Percentiles rank a stretch among this genome's conserved stretches.
Evolutionary conservation across 345 rosid species (phyloP).

Genomic region (Abelmoschus esculentus): DNA sequence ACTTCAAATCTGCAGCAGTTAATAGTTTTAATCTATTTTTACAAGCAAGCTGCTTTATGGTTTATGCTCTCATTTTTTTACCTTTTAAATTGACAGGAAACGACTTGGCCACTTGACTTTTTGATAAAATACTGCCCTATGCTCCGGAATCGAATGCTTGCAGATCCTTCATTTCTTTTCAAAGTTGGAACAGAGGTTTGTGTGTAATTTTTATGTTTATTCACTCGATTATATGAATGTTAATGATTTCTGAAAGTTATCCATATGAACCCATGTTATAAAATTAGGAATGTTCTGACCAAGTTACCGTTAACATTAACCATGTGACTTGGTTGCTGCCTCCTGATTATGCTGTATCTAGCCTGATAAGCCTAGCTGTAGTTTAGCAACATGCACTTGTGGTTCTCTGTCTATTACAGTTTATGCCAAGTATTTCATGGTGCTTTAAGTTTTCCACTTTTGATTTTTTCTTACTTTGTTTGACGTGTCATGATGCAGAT

Average conservation of each 20-base stretch:
- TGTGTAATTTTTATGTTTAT: slow-evolving; percentile 13
- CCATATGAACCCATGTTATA: background rate
- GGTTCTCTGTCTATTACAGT: background rate
- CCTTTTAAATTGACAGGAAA: slow-evolving; percentile 34
- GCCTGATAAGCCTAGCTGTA: background rate
- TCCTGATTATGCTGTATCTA: too few species aligned
- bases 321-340: background rate
- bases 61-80: slow-evolving; percentile 3
- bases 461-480: background rate
- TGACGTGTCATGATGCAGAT: slow-evolving; percentile 38
- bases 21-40: background rate
- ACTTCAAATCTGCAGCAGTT: background rate
- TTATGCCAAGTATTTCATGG: too few species aligned
- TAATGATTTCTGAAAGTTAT: slow-evolving; percentile 1
- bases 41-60: background rate
- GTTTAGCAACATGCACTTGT: background rate
- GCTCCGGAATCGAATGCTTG: slow-evolving; percentile 88
- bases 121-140: slow-evolving; percentile 61
- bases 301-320: background rate
- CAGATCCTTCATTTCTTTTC: slow-evolving; percentile 90
- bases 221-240: background rate
- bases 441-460: background rate
- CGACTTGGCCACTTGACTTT: slow-evolving; percentile 72
- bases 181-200: slow-evolving; percentile 96
- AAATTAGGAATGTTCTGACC: background rate